Percentiles rank a stretch among this genome's conserved stretches.
Conservation (phyloP, 352 stramenopile species). For the Globisporangium recalcitrans region DNA sequence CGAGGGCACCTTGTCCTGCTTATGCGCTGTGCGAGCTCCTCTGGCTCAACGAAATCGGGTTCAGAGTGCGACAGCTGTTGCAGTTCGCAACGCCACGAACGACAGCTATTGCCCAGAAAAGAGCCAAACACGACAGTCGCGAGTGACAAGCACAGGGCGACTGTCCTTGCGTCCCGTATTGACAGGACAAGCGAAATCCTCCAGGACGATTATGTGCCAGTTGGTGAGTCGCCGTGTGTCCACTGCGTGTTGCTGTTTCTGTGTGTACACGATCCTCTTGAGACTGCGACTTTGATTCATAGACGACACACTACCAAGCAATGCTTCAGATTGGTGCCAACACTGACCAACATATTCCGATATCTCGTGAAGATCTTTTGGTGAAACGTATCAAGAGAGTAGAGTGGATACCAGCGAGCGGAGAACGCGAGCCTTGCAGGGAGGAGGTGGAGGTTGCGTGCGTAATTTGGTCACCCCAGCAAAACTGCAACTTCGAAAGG, state of each 20-base stretch:
- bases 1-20: background rate
- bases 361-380: too few relatives aligned
- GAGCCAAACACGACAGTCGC: background rate
- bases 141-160: background rate
- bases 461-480: too few relatives aligned
- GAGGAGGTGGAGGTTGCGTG: too few relatives aligned
- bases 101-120: background rate
- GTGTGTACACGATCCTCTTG: too few relatives aligned
- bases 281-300: background rate
- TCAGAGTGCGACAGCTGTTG: background rate
- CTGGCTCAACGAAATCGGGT: background rate
- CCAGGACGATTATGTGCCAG: too few relatives aligned
- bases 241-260: too few relatives aligned
- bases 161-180: background rate
- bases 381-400: too few relatives aligned
- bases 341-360: background rate
- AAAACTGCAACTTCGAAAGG: too few relatives aligned
- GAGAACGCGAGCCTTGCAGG: too few relatives aligned
- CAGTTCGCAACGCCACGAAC: background rate
- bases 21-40: background rate
- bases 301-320: background rate
- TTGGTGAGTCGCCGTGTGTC: too few relatives aligned
- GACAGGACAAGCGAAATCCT: background rate
- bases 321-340: background rate
- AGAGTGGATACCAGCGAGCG: too few relatives aligned